These are phyloP conservation scores for Pichia rugopelliculosa DNA, from an alignment of 805 yeast genomes.

Conservation along the genomic window DNA sequence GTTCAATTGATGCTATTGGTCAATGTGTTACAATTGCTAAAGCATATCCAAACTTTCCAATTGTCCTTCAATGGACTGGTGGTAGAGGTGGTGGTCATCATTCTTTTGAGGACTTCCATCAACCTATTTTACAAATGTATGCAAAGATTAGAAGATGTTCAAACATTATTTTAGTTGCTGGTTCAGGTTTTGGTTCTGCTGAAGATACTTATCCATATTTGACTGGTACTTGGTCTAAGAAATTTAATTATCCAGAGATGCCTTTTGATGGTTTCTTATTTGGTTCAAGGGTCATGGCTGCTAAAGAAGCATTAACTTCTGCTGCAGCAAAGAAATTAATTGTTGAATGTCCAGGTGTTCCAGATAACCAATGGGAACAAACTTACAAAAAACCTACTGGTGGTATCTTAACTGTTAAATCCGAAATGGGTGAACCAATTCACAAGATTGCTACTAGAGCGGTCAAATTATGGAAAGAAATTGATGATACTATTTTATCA, in stretches of 20 bases:
- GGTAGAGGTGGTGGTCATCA: slow-evolving; percentile 99
- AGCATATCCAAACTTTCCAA: slow-evolving; percentile 94
- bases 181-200: slow-evolving; percentile 97
- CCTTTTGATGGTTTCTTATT: slow-evolving; percentile 96
- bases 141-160: slow-evolving; percentile 85
- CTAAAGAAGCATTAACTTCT: slow-evolving; percentile 92
- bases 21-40: slow-evolving; percentile 87
- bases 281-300: slow-evolving; percentile 96
- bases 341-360: slow-evolving; percentile 84
- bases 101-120: slow-evolving; percentile 98
- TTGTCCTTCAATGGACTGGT: slow-evolving; percentile 98
- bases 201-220: slow-evolving; percentile 96
- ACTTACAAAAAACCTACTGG: slow-evolving; percentile 95
- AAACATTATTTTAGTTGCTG: slow-evolving; percentile 88
- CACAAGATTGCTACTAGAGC: slow-evolving; percentile 98
- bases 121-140: slow-evolving; percentile 94
- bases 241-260: slow-evolving; percentile 92
- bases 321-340: slow-evolving; percentile 90
- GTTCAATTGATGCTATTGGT: slow-evolving; percentile 86
- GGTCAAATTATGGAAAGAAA: slow-evolving; percentile 93
- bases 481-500: slow-evolving; percentile 88
- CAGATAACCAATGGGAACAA: slow-evolving; percentile 84
- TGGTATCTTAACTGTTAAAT: slow-evolving; percentile 91
- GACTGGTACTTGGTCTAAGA: slow-evolving; percentile 93
- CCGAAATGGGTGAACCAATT: slow-evolving; percentile 99